Percentiles rank a stretch among this genome's conserved stretches.
These are phyloP conservation scores for Vigna hirtella DNA, from an alignment of 306 rosid genomes.

Conservation along the genomic window DNA sequence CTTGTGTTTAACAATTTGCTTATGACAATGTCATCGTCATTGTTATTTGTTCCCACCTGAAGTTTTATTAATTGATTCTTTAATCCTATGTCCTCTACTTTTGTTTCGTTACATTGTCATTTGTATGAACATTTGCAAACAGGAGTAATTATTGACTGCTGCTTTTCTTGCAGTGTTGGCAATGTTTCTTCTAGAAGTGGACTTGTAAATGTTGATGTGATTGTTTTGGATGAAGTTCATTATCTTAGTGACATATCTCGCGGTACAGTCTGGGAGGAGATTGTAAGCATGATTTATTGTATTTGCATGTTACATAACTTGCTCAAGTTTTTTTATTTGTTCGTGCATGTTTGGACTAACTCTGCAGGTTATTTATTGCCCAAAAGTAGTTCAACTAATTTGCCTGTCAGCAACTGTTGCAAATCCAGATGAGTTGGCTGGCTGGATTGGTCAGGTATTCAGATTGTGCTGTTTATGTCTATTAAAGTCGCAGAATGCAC, in stretches of 20 bases:
- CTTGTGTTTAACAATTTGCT: conserved; percentile 34
- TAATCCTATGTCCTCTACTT: conserved; percentile 8
- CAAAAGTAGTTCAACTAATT: conserved; percentile 88
- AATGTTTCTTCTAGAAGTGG: conserved; percentile 77
- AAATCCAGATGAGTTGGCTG: conserved; percentile 95
- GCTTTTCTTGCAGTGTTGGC: conserved; percentile 78
- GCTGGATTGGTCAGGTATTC: conserved; percentile 97
- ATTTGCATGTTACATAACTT: conserved; percentile 36
- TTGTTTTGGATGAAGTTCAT: conserved; percentile 98
- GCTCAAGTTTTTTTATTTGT: conserved; percentile 27
- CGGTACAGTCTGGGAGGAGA: conserved; percentile 98
- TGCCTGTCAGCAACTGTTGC: conserved; percentile 92
- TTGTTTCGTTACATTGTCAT: conserved; percentile 27
- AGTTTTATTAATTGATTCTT: conserved; percentile 14
- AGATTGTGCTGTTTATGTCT: conserved; percentile 33
- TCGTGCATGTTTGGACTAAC: conserved; percentile 15
- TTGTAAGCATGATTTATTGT: conserved; percentile 64
- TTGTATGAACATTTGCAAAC: neutral
- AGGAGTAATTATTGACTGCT: conserved; percentile 3
- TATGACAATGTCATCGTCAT: neutral
- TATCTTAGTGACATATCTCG: conserved; percentile 96
- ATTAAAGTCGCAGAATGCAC: conserved; percentile 21
- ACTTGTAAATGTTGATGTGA: conserved; percentile 88
- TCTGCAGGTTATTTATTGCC: conserved; percentile 85
- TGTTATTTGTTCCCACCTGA: conserved; percentile 34